Evolutionary conservation across 257 asterid species (phyloP).

Genomic region (Ocimum tenuiflorum): DNA sequence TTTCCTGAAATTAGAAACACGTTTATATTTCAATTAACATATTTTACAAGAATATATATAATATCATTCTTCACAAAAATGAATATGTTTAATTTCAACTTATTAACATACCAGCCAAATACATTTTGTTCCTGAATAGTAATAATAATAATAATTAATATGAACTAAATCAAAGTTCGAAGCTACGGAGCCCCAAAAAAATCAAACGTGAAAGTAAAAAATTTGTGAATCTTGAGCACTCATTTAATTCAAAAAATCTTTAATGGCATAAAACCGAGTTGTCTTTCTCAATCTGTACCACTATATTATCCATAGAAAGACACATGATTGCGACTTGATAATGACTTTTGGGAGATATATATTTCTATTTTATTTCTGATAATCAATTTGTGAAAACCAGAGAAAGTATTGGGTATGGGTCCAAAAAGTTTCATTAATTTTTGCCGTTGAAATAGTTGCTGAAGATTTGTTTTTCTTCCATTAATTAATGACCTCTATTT

Average conservation of each 20-base stretch:
- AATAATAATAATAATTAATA: neutral
- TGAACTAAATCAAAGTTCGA: neutral
- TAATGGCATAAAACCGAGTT: conserved; percentile 11
- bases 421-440: conserved; percentile 16
- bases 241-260: conserved; percentile 7
- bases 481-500: neutral
- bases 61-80: too few species aligned
- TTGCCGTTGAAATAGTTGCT: conserved; percentile 1
- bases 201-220: neutral
- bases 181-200: neutral
- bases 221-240: conserved; percentile 1
- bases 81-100: too few species aligned
- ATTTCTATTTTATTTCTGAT: neutral
- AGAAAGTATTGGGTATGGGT: neutral
- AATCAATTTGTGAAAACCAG: conserved; percentile 18
- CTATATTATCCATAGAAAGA: conserved; percentile 10
- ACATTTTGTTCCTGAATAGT: too few species aligned
- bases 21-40: too few species aligned
- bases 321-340: conserved; percentile 27
- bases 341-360: conserved; percentile 14
- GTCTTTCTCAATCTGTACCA: conserved; percentile 16
- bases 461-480: neutral
- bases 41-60: too few species aligned
- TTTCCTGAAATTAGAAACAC: too few species aligned
- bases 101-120: too few species aligned